phyloP scores from a whole-genome alignment of 1,139 yeast species.

The Lipomyces yarrowii region DNA sequence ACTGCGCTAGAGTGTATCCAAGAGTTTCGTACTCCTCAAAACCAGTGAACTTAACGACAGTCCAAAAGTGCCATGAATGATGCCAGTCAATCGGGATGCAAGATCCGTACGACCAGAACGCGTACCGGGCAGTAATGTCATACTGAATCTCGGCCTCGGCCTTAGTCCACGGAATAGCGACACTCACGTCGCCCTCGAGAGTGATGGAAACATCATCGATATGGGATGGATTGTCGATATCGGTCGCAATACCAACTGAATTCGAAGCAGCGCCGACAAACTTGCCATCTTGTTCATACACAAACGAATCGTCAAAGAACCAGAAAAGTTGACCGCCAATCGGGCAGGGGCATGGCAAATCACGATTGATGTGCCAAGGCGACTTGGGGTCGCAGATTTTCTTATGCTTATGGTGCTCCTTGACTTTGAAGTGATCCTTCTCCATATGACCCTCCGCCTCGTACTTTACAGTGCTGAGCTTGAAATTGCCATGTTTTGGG shows the following conservation, averaged over 20 bases:
- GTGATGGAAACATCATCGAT: conserved; percentile 21
- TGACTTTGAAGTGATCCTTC: conserved; percentile 9
- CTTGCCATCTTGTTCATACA: conserved; percentile 12
- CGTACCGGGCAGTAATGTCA: conserved; percentile 9
- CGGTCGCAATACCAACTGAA: conserved; percentile 16
- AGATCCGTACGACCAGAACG: conserved; percentile 13
- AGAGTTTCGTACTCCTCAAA: neutral
- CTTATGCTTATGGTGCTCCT: conserved; percentile 11
- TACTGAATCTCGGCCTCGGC: conserved; percentile 20
- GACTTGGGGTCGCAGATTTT: conserved; percentile 12
- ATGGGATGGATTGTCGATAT: conserved; percentile 6
- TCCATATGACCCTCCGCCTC: neutral
- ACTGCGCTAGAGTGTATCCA: conserved; percentile 5
- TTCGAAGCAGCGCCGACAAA: conserved; percentile 28
- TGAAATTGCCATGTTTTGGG: neutral
- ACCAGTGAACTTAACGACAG: neutral
- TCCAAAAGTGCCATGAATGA: conserved; percentile 9
- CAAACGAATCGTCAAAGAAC: conserved; percentile 28
- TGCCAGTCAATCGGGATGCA: conserved; percentile 8
- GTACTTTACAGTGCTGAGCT: neutral
- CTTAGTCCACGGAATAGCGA: conserved; percentile 26
- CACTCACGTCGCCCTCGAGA: conserved; percentile 14
- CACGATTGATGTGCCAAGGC: conserved; percentile 23
- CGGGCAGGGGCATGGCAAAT: conserved; percentile 19
- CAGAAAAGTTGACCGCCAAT: conserved; percentile 23